phyloP scores from a whole-genome alignment of 495 filamentous ascomycete genomes.

The Halenospora varia region DNA sequence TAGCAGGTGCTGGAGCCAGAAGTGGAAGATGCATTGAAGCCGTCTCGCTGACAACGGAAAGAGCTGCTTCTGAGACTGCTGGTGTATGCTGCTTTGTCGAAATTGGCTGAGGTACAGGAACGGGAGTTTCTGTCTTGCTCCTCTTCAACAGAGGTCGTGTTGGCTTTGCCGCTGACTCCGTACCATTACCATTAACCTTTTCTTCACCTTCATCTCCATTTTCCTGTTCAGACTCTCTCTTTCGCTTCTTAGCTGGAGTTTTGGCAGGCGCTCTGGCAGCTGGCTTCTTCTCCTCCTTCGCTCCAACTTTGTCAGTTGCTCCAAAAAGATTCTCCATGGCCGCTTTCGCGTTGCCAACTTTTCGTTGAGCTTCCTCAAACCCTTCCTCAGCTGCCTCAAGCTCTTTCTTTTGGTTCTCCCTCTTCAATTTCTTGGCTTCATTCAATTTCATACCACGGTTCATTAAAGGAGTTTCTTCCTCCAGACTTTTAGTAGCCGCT shows the following conservation, averaged over 20 bases:
- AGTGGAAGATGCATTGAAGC: background rate
- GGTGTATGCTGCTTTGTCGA: constrained; percentile 5
- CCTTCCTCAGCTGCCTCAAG: constrained; percentile 53
- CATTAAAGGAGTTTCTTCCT: constrained; percentile 54
- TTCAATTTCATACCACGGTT: constrained; percentile 91
- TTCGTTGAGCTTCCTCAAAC: constrained; percentile 51
- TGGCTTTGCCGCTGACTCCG: constrained; percentile 21
- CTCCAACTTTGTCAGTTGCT: constrained; percentile 5
- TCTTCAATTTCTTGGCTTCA: constrained; percentile 88
- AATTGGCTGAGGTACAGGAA: constrained; percentile 36
- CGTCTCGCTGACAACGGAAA: background rate
- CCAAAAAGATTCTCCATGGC: constrained; percentile 44
- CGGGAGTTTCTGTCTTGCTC: constrained; percentile 53
- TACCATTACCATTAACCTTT: constrained; percentile 31
- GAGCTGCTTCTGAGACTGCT: background rate
- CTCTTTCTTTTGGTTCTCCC: constrained; percentile 59
- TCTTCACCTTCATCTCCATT: constrained; percentile 39
- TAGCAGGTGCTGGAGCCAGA: background rate
- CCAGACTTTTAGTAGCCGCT: constrained; percentile 28
- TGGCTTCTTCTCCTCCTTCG: constrained; percentile 16
- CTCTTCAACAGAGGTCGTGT: constrained; percentile 40
- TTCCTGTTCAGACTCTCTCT: constrained; percentile 41
- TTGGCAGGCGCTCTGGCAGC: constrained; percentile 19
- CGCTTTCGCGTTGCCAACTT: constrained; percentile 44
- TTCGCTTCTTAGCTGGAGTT: constrained; percentile 43